Evolutionary conservation across 441 rosid genomes (phyloP), one percentile per base, ranked within the genome.

Genomic region (Populus hybrid): DNA sequence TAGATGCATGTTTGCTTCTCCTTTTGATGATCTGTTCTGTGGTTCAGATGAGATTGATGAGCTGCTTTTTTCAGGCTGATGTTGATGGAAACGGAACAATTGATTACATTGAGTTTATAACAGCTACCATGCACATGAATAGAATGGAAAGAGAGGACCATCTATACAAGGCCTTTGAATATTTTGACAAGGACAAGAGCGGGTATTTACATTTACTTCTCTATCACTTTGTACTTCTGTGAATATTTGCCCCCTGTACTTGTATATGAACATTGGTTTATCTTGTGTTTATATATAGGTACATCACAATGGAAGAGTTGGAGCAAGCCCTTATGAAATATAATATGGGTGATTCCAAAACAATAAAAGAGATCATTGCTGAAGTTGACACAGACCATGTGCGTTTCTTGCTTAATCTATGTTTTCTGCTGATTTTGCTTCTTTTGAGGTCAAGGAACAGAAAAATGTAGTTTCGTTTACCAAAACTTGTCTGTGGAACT

Each of bases 61-160:
- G 33, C 77, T 40, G 16, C 38, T n/a, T 63, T 56, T 72, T 82
- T 71, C 73, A 95, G 99, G 97, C 97, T 65, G 99, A 94, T 83
- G 97, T 94, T 4, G 99, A 94, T 53, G 98, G 98, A 69, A 88
- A 96, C 68, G 99, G 99, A 71, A 90, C 92, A 16, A 96, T 96
- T 65, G 99, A 95, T 77, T 94, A 95, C 73, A 89, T 89, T 10
- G 98, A 95, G 85, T 95, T 95, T 77, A 94, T 95, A 71, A 88
- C 99, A 9, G 99, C 98, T 7, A 92, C 99, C 26, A 90, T 94
- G 97, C 98, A 95, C 74, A 74, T 94, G 86, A 94, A 94, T 79
- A 82, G 98, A 81, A 83, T 91, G 83, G 98, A 95, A 65, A 89
- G 90, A 79, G 98, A 92, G 84, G 98, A 94, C 24, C 97, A 90